These are phyloP conservation scores for Chytridium lagenaria DNA, from an alignment of 371 early-diverging fungal species.

Conservation along the genomic window DNA sequence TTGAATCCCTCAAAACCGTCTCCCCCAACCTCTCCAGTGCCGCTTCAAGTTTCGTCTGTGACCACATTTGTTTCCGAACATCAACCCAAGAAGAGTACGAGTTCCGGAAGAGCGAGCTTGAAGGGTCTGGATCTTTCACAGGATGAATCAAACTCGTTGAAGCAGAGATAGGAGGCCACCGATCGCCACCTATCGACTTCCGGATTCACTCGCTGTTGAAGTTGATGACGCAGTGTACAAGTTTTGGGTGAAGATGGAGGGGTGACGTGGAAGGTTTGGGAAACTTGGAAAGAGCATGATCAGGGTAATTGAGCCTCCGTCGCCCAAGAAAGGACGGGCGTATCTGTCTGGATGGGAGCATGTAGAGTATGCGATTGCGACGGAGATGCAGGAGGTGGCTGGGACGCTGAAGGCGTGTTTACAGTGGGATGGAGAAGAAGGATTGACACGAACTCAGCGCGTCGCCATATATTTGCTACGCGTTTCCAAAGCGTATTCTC, in stretches of 20 bases:
- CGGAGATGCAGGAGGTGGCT: neutral
- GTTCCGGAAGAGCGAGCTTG: conserved; percentile 14
- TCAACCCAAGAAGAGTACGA: conserved; percentile 38
- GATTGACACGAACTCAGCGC: too few species aligned
- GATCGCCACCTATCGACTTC: conserved; percentile 43
- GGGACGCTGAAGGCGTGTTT: neutral
- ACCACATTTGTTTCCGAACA: conserved; percentile 47
- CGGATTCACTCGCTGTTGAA: conserved; percentile 19
- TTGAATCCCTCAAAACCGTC: neutral
- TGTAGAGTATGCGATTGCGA: conserved; percentile 33
- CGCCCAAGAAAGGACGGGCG: conserved; percentile 39
- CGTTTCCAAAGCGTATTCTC: too few species aligned
- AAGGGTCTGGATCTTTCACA: neutral
- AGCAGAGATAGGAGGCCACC: conserved; percentile 38
- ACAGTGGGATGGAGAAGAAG: too few species aligned
- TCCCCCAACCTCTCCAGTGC: neutral
- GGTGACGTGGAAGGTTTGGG: conserved; percentile 10
- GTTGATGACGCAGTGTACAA: conserved; percentile 14
- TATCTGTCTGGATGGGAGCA: conserved; percentile 46
- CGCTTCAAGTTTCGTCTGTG: conserved; percentile 19
- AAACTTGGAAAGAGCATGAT: conserved; percentile 4
- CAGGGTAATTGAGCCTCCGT: conserved; percentile 43
- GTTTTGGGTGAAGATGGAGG: neutral
- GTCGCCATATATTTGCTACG: too few species aligned
- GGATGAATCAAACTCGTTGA: conserved; percentile 34